These are phyloP conservation scores for Mycoemilia scoparia DNA, from an alignment of 192 early-diverging fungal genomes.

Conservation along the genomic window DNA sequence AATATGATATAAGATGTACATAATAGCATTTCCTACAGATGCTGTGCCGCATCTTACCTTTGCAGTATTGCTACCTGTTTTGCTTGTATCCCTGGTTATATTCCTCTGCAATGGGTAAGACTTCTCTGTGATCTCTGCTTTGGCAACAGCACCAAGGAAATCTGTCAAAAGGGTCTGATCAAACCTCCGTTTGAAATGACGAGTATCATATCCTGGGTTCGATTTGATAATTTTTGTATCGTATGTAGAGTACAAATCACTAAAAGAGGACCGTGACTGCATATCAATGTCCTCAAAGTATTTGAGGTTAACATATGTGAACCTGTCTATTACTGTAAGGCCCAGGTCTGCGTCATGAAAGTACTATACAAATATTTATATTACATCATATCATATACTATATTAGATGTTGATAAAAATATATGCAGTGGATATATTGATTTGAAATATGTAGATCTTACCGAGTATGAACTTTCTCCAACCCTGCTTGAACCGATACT, in stretches of 20 bases:
- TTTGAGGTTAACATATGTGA: conserved; percentile 89
- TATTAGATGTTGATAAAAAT: neutral
- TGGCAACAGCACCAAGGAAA: conserved; percentile 76
- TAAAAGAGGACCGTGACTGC: conserved; percentile 54
- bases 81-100: no score
- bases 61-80: no score
- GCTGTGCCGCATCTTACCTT: no score
- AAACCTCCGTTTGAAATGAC: conserved; percentile 61
- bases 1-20: no score
- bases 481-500: conserved; percentile 72
- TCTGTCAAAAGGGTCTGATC: conserved; percentile 65
- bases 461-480: conserved; percentile 87
- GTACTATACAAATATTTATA: conserved; percentile 5
- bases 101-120: no score
- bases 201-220: conserved; percentile 65
- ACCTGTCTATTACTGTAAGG: conserved; percentile 93
- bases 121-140: neutral
- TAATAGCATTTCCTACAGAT: no score
- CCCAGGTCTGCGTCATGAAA: conserved; percentile 75
- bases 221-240: conserved; percentile 55
- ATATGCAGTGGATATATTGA: neutral
- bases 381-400: neutral
- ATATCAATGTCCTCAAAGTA: conserved; percentile 73
- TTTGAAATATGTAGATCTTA: no score
- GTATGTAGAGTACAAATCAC: conserved; percentile 68